Evolutionary conservation across 345 rosid species (phyloP), one percentile per base, ranked within the genome.

Genomic region (Microcos paniculata): DNA sequence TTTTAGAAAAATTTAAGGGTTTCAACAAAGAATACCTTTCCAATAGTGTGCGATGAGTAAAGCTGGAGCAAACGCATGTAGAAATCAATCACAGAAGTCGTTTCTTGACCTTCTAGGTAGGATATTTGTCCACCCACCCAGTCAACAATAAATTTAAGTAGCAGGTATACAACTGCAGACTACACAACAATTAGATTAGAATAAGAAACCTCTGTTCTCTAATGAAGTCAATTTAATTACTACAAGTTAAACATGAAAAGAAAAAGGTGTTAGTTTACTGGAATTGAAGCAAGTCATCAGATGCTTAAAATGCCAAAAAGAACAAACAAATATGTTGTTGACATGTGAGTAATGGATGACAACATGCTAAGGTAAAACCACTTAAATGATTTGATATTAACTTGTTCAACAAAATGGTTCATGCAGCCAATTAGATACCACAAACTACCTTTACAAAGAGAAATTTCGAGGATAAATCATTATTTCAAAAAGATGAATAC

Each of bases 51-150:
- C 69, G 99, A 90, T 42, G 98, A 92, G 82, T 93, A 93, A 71
- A 92, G 91, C 85, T 90, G 97, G 80, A 96, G 94, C 90, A 96
- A 86, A 33, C 84, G 89, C 94, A 86, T 93, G 88, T 97, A 96
- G 87, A 90, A 93, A 84, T 88, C 91, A 84, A 92, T 78, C 75
- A 92, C 89, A 40, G 82, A 77, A 30, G 90, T 80, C 35, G 98
- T 96, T 82, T 96, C 98, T 76, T 81, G 89, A 73, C 94, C 89
- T 81, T 96, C 97, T 57, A 96, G 91, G 88, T 93, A 92, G 52
- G 92, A 84, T 76, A 96, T 88, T 88, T 93, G 98, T 70, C 97
- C 99, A 74, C 92, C 99, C 80, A 96, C 99, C 99, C 98, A 96
- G 76, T 85, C 92, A 78, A 90, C 97, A 71, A 93, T 88, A 82